phyloP scores from a whole-genome alignment of 1,284 basidiomycete species.

The Leccinum ponderosum region DNA sequence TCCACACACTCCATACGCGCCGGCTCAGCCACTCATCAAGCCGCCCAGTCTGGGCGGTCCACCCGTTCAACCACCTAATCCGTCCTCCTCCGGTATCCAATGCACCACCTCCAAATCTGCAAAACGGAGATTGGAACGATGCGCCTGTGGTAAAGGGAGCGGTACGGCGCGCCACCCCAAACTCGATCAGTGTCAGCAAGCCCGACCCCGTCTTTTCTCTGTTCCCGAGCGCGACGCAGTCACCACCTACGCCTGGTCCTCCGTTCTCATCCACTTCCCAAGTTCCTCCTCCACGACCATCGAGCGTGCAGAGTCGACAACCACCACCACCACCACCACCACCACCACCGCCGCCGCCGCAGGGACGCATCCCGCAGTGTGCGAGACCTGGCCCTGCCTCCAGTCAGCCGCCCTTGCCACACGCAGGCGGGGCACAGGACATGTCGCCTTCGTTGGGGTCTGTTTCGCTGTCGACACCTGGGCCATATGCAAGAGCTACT shows the following conservation, averaged over 20 bases:
- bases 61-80: slow-evolving; percentile 17
- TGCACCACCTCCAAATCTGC: slow-evolving; percentile 51
- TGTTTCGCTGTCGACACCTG: slow-evolving; percentile 28
- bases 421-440: slow-evolving; percentile 46
- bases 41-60: slow-evolving; percentile 20
- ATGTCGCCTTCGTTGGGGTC: slow-evolving; percentile 37
- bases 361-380: slow-evolving; percentile 39
- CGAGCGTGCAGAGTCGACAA: slow-evolving; percentile 53
- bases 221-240: slow-evolving; percentile 75
- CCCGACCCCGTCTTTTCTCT: slow-evolving; percentile 81
- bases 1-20: slow-evolving; percentile 38
- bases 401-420: slow-evolving; percentile 39
- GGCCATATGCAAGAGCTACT: slow-evolving; percentile 40
- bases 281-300: slow-evolving; percentile 60
- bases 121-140: slow-evolving; percentile 92
- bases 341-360: slow-evolving; percentile 27
- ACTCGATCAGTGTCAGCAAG: slow-evolving; percentile 50
- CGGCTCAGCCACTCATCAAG: slow-evolving; percentile 10
- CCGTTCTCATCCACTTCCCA: slow-evolving; percentile 40
- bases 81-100: slow-evolving; percentile 23
- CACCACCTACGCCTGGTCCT: slow-evolving; percentile 44
- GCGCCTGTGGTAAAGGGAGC: slow-evolving; percentile 52
- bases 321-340: slow-evolving; percentile 39
- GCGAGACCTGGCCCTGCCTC: slow-evolving; percentile 40
- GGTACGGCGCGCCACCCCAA: slow-evolving; percentile 50